These are phyloP conservation scores for Boletus subcaerulescens DNA, from an alignment of 768 basidiomycete genomes.

Conservation along the genomic window DNA sequence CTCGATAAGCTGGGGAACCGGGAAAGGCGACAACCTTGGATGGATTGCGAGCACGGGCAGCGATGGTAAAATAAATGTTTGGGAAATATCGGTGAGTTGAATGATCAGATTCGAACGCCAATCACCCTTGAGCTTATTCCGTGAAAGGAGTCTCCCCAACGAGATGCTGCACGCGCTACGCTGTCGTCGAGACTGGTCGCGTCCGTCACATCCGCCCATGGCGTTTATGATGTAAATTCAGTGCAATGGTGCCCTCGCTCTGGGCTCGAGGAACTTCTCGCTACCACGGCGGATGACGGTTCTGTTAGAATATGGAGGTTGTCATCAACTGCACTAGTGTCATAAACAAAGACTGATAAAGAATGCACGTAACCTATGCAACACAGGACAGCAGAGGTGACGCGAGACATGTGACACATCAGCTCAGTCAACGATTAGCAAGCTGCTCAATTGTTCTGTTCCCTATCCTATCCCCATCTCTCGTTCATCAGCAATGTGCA, in stretches of 20 bases:
- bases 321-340: not conserved
- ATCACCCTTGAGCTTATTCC: not conserved
- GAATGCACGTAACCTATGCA: no score
- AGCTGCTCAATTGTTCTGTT: no score
- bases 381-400: no score
- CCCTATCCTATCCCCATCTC: no score
- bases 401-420: no score
- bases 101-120: not conserved
- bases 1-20: constrained; percentile 68
- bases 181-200: constrained; percentile 52
- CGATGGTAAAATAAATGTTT: constrained; percentile 81
- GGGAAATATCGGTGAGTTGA: constrained; percentile 62
- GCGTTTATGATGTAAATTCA: constrained; percentile 80
- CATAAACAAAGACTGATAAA: not conserved
- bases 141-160: constrained; percentile 17
- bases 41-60: constrained; percentile 85
- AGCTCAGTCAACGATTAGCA: no score
- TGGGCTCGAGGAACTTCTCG: constrained; percentile 65
- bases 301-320: constrained; percentile 75
- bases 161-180: constrained; percentile 2
- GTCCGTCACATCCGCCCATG: constrained; percentile 64
- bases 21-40: constrained; percentile 52
- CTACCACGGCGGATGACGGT: constrained; percentile 87
- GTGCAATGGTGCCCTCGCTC: constrained; percentile 78
- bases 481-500: no score